These are phyloP conservation scores for Stachybotrys elegans DNA, from an alignment of 2,329 filamentous ascomycete genomes.

Conservation along the genomic window DNA sequence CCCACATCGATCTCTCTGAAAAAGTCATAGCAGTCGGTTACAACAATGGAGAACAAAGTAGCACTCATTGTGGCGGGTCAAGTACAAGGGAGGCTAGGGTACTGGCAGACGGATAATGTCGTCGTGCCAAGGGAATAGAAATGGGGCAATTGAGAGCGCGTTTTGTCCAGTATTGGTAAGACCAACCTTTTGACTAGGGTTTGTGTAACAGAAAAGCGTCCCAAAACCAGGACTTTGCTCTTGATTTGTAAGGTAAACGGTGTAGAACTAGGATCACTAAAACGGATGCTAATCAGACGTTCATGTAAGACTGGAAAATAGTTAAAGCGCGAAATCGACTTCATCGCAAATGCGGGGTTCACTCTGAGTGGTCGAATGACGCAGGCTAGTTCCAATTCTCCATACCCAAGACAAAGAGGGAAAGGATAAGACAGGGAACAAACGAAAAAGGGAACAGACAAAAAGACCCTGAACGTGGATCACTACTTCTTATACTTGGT, in stretches of 20 bases:
- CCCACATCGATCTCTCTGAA: background rate
- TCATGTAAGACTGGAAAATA: background rate
- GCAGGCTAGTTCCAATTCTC: background rate
- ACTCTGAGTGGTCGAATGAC: background rate
- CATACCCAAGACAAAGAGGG: background rate
- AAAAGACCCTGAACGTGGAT: background rate
- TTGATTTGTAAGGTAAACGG: background rate
- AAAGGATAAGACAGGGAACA: background rate
- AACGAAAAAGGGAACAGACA: background rate
- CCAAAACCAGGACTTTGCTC: background rate
- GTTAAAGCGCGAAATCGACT: background rate
- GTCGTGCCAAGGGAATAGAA: background rate
- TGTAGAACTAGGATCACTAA: background rate
- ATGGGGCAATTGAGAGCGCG: background rate
- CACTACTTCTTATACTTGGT: background rate
- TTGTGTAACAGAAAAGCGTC: background rate
- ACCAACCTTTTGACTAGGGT: background rate
- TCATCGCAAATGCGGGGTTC: background rate
- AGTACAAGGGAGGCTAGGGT: background rate
- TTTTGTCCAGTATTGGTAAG: background rate
- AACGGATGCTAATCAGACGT: background rate
- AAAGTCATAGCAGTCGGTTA: background rate
- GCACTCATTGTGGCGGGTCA: background rate
- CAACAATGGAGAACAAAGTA: background rate
- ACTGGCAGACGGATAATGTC: background rate